Evolutionary conservation across 176 grass and related monocot species (phyloP), one percentile per base, ranked within the genome.

Genomic region (Juncus inflexus): DNA sequence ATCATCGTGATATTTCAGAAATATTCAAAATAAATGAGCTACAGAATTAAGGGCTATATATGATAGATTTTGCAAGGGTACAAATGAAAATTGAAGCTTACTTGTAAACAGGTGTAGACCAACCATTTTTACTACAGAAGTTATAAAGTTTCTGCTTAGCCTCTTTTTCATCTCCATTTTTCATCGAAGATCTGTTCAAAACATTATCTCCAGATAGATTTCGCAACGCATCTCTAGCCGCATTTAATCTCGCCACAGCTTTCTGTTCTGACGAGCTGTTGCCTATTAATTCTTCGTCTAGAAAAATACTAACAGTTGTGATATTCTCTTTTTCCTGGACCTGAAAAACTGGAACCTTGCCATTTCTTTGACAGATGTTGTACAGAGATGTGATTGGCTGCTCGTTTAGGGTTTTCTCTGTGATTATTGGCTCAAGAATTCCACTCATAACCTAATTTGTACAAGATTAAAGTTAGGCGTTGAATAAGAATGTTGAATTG

Each of bases 201-300:
- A 66, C 49, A 38, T 60, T 69, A 42, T 41, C 79, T 65, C 74
- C 55, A 1, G 15, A 42, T 13, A 96, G 69, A 14, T 96, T 96
- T 6, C 65, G 51, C 37, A 90, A 72, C 61, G 87, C 84, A 85
- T 90, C 81, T 50, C 84, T 83, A 13, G 84, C 76, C 4, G 84
- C 91, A 69, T 90, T 95, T 13, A 95, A 83, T 66, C 79, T 95
- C 45, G 86, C 83, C 59, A 95, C 90, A 15, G 36, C 67, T 81
- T 83, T 90, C 52, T 96, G 86, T 14, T 87, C 69, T 0, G 91
- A 96, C 45, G 61, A 83, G 8, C 84, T 87, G 66, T 72, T 79
- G 42, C 84, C 91, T 50, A 96, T 61, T 4, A 96, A 68, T 36
- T 65, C 51, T 12, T 73, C 67, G 37, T 70, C 81, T 47, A 90